Base-by-base conservation (phyloP, 257 asterid species). In the Prunella vulgaris region DNA sequence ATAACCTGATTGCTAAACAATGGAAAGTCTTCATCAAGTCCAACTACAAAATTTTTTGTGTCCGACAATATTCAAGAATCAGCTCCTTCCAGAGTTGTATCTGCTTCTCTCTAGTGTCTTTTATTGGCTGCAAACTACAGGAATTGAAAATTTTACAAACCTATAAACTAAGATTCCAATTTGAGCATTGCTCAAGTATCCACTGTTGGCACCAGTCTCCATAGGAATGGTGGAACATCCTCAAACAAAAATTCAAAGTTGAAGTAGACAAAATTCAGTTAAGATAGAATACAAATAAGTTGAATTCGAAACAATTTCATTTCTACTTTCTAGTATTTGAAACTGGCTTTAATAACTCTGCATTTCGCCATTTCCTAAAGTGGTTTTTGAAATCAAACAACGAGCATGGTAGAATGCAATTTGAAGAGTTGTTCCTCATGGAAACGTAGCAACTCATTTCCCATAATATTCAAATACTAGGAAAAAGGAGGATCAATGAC, bases 71-170 rank as follows among this genome's bases (percentile, higher is more conserved):
- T 69, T 88, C 97, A 40, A 88, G 77, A 69, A 90, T 90, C 72
- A 93, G 84, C 86, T 93, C 95, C 88, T 86, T 93, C 99, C 97
- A 93, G 22, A 93, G 89, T 70, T 87, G 96, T 71, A 87, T 79
- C 79, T 93, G 97, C 84, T 88, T 93, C 86, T 90, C 99, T 60
- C 96, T 80, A 2, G 97, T 88, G 70, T 93, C 97, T 83, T 86
- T 85, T 60, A 90, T 87, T 46, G 96, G 97, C 95, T 93, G 97
- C 86, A 93, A 88, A 75, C 98, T 93, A 68, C 53, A 74, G 5
- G 74, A 74, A 44, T 38, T 12, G n/a, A 71, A 58, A 75, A 71
- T 21, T 51, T 72, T 60, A 68, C 22, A 35, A 28, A 25, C 20
- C 49, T 28, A 63, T 49, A 63, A 42, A 37, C 58, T n/a, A 28